Conservation (phyloP, 768 basidiomycete genomes). For the Tephrocybe rancida region DNA sequence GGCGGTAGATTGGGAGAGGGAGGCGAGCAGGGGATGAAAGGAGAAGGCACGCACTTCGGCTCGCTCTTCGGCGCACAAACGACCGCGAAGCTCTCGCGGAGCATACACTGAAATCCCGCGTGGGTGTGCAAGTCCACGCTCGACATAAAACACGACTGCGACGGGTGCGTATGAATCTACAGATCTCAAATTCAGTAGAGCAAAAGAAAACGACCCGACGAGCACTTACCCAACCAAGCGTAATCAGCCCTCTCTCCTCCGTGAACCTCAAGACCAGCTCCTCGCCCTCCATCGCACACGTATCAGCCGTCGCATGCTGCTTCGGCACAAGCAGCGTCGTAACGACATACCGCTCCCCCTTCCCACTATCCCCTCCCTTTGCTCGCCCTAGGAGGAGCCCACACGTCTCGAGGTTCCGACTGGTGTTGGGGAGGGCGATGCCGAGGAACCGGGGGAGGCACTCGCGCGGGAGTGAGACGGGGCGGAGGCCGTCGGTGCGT, state of each 20-base stretch:
- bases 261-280: slow-evolving; percentile 83
- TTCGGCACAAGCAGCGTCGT: slow-evolving; percentile 84
- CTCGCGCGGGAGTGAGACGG: slow-evolving; percentile 67
- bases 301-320: slow-evolving; percentile 86
- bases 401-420: slow-evolving; percentile 82
- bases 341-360: neutral
- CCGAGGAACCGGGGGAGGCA: slow-evolving; percentile 76
- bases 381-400: slow-evolving; percentile 59
- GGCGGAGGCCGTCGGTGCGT: slow-evolving; percentile 38
- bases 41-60: no score
- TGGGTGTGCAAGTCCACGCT: no score
- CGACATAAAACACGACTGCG: no score
- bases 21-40: no score
- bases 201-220: slow-evolving; percentile 67
- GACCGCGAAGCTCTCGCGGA: no score
- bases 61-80: no score
- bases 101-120: no score
- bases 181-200: slow-evolving; percentile 3
- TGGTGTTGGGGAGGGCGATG: slow-evolving; percentile 80
- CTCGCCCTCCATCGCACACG: no score
- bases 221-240: slow-evolving; percentile 80
- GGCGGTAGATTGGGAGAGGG: no score
- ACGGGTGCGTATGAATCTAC: no score
- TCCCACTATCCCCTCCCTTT: slow-evolving; percentile 27
- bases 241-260: slow-evolving; percentile 72